Base-by-base conservation (phyloP, 441 rosid genomes). In the Mallotus japonicus region DNA sequence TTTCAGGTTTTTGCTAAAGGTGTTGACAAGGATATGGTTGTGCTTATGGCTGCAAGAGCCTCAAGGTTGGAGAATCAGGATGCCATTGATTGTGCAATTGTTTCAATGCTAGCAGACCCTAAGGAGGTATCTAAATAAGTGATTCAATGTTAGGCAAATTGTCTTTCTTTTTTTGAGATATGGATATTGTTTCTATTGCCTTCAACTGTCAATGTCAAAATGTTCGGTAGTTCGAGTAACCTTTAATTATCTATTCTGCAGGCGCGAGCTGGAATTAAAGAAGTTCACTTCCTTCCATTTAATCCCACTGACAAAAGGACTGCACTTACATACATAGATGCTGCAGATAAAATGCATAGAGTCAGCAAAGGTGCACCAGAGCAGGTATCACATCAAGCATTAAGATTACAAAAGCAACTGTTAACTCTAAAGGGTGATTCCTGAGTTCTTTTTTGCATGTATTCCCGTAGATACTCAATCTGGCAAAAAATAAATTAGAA, bases 311-410 rank as follows among this genome's bases (percentile, higher is more conserved):
- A 91, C 78, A 95, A 95, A 83, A 78, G 99, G 81, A 92, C 99
- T 28, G 99, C 99, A 37, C 87, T 95, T 70, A 95, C 99, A 13
- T 95, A 87, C 74, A 80, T 86, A 47, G 99, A 92, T 79, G 56
- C 80, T 58, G 70, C 80, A 2, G 95, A 93, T 24, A 80, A 87
- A 75, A 91, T 96, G 97, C 93, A 89, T 71, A 76, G 99, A 78
- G 90, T 88, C 20, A 95, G 99, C 85, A 91, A 92, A 86, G 98
- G 98, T 77, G 99, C 99, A 65, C 98, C 98, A 6, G 99, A 92
- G 76, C 97, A 94, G 97, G 97, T 93, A 85, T 3, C 57, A 24
- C 46, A 37, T 17, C 62, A 20, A 16, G 47, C 49, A n/a, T 44
- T 47, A 53, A 28, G 55, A 6, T 40, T 17, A 17, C 8, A 44